phyloP scores from a whole-genome alignment of 2,329 filamentous ascomycete species.

The Claviceps monticola region DNA sequence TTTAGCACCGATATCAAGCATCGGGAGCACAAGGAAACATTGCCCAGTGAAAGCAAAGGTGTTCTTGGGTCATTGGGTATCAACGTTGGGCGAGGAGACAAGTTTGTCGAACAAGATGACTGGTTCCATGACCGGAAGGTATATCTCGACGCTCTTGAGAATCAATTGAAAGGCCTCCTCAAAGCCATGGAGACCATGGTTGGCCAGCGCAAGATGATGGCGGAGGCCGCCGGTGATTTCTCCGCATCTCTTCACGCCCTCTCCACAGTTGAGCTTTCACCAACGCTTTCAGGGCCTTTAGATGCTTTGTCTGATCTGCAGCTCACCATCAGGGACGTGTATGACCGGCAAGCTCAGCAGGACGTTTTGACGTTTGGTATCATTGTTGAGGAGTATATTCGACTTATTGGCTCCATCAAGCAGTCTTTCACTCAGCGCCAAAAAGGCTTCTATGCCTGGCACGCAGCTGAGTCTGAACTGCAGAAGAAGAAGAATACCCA shows the following conservation, averaged over 20 bases:
- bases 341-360: conserved; percentile 92
- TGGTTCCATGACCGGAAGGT: conserved; percentile 97
- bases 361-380: conserved; percentile 93
- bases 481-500: conserved; percentile 79
- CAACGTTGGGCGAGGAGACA: conserved; percentile 60
- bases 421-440: conserved; percentile 84
- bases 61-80: conserved; percentile 78
- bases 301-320: conserved; percentile 89
- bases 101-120: conserved; percentile 97
- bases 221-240: conserved; percentile 88
- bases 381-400: conserved; percentile 96
- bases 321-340: conserved; percentile 84
- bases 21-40: conserved; percentile 81
- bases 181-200: conserved; percentile 94
- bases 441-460: conserved; percentile 92
- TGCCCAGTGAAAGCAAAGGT: conserved; percentile 81
- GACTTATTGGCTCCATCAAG: conserved; percentile 89
- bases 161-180: conserved; percentile 74
- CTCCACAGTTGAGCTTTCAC: conserved; percentile 83
- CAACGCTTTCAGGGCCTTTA: conserved; percentile 72
- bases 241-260: conserved; percentile 85
- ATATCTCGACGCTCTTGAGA: conserved; percentile 88
- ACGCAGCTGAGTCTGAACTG: conserved; percentile 76
- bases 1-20: conserved; percentile 97
- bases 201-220: conserved; percentile 78